Base-by-base conservation (phyloP, 2,329 filamentous ascomycete species). In the Scedosporium aurantiacum region DNA sequence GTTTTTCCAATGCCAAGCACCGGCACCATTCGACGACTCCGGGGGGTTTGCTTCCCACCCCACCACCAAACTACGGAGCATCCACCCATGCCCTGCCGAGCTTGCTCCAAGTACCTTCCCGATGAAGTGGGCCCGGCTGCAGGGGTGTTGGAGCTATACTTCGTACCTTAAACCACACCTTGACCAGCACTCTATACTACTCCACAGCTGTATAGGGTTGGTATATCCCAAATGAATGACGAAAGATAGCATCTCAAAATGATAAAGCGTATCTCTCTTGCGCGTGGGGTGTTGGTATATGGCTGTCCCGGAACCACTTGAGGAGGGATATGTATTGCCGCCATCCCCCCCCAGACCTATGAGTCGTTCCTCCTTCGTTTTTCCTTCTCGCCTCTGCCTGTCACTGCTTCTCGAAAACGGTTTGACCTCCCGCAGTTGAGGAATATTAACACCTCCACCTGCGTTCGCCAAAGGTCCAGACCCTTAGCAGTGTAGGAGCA, bases 221-320 rank as follows among this genome's bases (percentile, higher is more conserved):
- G 50, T 54, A 23, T 54, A 54, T 54, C 50, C 23, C 50, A 54
- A 54, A 54, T 54, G 50, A 54, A 54, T 54, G 50, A 54, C 50
- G 50, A 54, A 54, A 54, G 50, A 27, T 23, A 54, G 50, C 3
- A 27, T 54, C 23, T 10, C 50, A 54, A 54, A 54, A 27, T 28
- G 50, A 54, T 27, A 27, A 54, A 54, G 50, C 23, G 23, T 23
- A 21, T 25, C 23, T 4, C 21, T 23, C 18, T 23, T 23, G 50
- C 50, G 50, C 50, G 50, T 54, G 50, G 50, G 50, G 50, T 54
- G 27, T 27, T 16, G 18, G 16, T 27, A 23, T 14, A 54, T 25
- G 50, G 18, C 43, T 16, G n/a, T 21, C 18, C 43, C 43, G 43
- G 43, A 21, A 18, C 43, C 43, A 16, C 18, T 21, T 47, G 18